phyloP scores from a whole-genome alignment of 176 grass and related monocot species.

The Themeda triandra region DNA sequence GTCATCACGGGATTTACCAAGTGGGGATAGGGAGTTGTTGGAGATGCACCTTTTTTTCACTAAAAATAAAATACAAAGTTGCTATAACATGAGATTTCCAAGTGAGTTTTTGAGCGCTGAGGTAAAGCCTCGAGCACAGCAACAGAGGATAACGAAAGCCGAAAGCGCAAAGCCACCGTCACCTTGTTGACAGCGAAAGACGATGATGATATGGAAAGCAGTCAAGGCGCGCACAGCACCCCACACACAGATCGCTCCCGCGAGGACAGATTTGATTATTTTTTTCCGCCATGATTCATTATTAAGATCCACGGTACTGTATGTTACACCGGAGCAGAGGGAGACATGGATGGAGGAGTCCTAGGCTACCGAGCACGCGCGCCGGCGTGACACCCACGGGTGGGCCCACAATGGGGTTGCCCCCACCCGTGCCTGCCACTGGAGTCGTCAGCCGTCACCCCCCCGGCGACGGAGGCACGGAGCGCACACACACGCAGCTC shows the following conservation, averaged over 20 bases:
- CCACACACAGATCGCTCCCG: neutral
- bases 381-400: neutral
- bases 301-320: slow-evolving; percentile 34
- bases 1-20: too few relatives aligned
- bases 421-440: neutral
- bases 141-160: neutral
- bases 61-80: too few relatives aligned
- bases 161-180: neutral
- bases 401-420: neutral
- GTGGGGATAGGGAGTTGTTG: too few relatives aligned
- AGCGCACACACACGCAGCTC: neutral
- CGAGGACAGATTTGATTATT: neutral
- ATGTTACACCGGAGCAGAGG: slow-evolving; percentile 36
- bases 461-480: neutral
- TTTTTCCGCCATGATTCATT: slow-evolving; percentile 30
- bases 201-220: neutral
- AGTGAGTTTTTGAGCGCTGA: too few relatives aligned
- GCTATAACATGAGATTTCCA: too few relatives aligned
- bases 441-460: neutral
- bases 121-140: neutral
- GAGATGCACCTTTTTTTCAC: too few relatives aligned
- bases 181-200: neutral
- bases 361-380: slow-evolving; percentile 21
- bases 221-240: neutral
- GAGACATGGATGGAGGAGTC: slow-evolving; percentile 16